Evolutionary conservation across 306 rosid species (phyloP).

Genomic region (Neltuma alba): DNA sequence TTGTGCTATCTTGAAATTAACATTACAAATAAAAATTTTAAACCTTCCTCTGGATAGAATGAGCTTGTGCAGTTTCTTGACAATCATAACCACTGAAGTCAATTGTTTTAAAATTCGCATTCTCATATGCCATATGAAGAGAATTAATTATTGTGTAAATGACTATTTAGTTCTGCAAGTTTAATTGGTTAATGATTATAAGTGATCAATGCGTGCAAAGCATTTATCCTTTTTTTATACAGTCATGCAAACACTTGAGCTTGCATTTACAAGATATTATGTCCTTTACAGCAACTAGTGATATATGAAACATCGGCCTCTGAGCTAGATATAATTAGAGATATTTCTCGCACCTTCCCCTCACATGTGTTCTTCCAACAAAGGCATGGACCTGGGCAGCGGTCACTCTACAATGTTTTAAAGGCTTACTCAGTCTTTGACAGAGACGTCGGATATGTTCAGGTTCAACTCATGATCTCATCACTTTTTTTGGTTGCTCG

Average conservation of each 20-base stretch:
- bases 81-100: background rate
- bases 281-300: constrained; percentile 85
- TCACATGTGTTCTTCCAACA: constrained; percentile 98
- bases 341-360: constrained; percentile 96
- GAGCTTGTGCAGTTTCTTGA: background rate
- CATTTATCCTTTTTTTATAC: constrained; percentile 1
- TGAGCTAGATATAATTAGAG: constrained; percentile 95
- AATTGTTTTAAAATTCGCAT: background rate
- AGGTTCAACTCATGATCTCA: constrained; percentile 56
- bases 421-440: constrained; percentile 97
- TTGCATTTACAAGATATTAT: constrained; percentile 35
- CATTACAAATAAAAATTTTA: background rate
- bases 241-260: constrained; percentile 9
- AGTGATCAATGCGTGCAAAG: background rate
- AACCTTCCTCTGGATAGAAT: background rate
- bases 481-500: constrained; percentile 17
- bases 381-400: constrained; percentile 99
- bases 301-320: constrained; percentile 96
- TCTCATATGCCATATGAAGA: background rate
- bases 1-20: background rate
- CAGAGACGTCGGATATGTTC: constrained; percentile 98
- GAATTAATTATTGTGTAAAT: background rate
- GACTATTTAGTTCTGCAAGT: constrained; percentile 3
- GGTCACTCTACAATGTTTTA: constrained; percentile 95
- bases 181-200: background rate